Evolutionary conservation across 106 monocot genomes (phyloP).

Genomic region (Dendrobium huoshanense): DNA sequence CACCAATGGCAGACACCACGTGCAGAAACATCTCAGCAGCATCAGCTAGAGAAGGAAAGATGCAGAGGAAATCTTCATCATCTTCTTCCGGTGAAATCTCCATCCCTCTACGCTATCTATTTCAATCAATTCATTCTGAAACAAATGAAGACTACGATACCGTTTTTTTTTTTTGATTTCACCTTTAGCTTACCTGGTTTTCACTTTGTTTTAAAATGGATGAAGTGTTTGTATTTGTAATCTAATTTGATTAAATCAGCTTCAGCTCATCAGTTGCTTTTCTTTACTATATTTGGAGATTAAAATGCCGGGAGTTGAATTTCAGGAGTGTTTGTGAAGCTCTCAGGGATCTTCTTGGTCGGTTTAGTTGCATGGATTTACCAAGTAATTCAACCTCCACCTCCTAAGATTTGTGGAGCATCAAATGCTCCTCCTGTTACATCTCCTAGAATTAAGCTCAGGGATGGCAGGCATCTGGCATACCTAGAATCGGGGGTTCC

Average conservation of each 20-base stretch:
- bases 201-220: background rate
- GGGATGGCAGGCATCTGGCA: constrained; percentile 75
- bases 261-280: background rate
- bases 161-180: background rate
- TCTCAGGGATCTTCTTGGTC: constrained; percentile 26
- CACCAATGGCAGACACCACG: background rate
- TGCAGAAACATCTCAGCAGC: constrained; percentile 26
- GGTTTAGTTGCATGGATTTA: constrained; percentile 33
- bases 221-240: background rate
- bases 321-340: constrained; percentile 30
- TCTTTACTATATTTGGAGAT: background rate
- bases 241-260: background rate
- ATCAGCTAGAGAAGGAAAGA: constrained; percentile 30
- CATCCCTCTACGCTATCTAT: background rate
- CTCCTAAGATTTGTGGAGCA: constrained; percentile 61
- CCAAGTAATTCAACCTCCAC: constrained; percentile 47
- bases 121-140: too few relatives aligned
- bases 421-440: constrained; percentile 57
- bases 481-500: constrained; percentile 67
- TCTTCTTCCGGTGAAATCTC: background rate
- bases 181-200: background rate
- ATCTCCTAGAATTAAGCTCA: constrained; percentile 55
- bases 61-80: background rate
- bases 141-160: background rate
- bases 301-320: background rate